A percentile compares a stretch with the other conserved stretches of the same genome.
Evolutionary conservation across 2,329 filamentous ascomycete genomes (phyloP).

Genomic region (Colletotrichum sp.): DNA sequence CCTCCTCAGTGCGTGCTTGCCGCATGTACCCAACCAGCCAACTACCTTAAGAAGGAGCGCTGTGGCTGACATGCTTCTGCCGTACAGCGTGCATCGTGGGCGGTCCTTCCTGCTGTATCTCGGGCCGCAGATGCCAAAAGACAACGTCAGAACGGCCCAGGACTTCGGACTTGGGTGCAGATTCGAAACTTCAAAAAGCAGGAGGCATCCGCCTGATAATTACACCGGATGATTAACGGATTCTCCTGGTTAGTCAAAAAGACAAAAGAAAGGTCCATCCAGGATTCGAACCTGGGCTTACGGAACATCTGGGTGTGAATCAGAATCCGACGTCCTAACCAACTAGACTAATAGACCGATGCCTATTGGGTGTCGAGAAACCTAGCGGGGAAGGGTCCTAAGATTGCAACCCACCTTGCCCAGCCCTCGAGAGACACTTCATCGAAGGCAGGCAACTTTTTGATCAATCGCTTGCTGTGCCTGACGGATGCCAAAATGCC

Average conservation of each 20-base stretch:
- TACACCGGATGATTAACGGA: not conserved
- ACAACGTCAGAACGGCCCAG: not conserved
- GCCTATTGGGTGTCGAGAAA: not conserved
- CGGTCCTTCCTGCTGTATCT: not conserved
- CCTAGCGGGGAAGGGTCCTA: accelerated
- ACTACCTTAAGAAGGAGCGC: not conserved
- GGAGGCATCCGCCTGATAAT: not conserved
- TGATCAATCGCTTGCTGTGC: not conserved
- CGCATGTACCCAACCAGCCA: not conserved
- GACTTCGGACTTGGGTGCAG: not conserved
- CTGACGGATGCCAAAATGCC: not conserved
- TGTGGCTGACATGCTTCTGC: not conserved
- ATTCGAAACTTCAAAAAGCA: not conserved
- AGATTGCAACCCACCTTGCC: accelerated
- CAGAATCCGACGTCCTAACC: conserved; percentile 23
- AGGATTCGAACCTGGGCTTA: conserved; percentile 22
- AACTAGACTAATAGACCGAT: conserved; percentile 21
- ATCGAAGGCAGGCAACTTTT: not conserved
- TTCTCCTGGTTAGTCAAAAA: not conserved
- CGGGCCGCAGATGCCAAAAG: not conserved
- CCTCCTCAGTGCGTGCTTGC: not conserved
- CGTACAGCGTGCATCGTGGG: not conserved
- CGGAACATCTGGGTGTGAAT: conserved; percentile 4
- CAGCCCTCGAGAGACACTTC: not conserved
- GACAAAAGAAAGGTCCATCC: conserved; percentile 12